These are phyloP conservation scores for Mucor circinelloides DNA, from an alignment of 371 early-diverging fungal genomes.

Conservation along the genomic window DNA sequence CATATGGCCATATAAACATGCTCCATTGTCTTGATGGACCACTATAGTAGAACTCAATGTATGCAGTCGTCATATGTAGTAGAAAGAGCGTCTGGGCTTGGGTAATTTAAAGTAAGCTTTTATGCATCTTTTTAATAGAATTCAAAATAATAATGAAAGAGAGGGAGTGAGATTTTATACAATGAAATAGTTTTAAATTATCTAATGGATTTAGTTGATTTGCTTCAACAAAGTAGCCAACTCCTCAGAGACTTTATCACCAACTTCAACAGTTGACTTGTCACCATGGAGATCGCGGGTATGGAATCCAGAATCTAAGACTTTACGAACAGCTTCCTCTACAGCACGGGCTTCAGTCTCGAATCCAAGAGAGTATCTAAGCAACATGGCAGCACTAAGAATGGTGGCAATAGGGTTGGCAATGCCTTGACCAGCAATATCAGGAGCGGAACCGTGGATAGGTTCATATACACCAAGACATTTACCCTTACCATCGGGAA, in stretches of 20 bases:
- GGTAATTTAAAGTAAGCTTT: too few relatives aligned
- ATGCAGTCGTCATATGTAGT: too few relatives aligned
- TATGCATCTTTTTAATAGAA: not conserved
- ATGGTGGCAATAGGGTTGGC: conserved; percentile 98
- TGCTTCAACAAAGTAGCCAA: conserved; percentile 63
- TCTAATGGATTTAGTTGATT: not conserved
- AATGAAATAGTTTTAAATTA: conserved; percentile 1
- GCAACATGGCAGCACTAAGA: conserved; percentile 91
- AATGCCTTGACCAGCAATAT: conserved; percentile 94
- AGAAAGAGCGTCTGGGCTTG: too few relatives aligned
- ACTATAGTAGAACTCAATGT: too few relatives aligned
- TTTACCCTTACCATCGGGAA: conserved; percentile 73
- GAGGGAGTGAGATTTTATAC: not conserved
- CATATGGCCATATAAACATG: too few relatives aligned
- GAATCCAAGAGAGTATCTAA: conserved; percentile 91
- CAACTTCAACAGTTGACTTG: conserved; percentile 82
- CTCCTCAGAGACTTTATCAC: conserved; percentile 84
- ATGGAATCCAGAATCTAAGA: conserved; percentile 85
- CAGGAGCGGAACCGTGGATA: conserved; percentile 98
- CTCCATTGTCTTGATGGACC: too few relatives aligned
- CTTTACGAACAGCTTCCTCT: conserved; percentile 90
- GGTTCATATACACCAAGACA: conserved; percentile 95
- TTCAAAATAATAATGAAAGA: not conserved
- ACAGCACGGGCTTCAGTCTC: conserved; percentile 86
- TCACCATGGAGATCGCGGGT: conserved; percentile 91